Evolutionary conservation across 176 grass and related monocot species (phyloP), one percentile per base, ranked within the genome.

Genomic region (Saccharum officinarum): DNA sequence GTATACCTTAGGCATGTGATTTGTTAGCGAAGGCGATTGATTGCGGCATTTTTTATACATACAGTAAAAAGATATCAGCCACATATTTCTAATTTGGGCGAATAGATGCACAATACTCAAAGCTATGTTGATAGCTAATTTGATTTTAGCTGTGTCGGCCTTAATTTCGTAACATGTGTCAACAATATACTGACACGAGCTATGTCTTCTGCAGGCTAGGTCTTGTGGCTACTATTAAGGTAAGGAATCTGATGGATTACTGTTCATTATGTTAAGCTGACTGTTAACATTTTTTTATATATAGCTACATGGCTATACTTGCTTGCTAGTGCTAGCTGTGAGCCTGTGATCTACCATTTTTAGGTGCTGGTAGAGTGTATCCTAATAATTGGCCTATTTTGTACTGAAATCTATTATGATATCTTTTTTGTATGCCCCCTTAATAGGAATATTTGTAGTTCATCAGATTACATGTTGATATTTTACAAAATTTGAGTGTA

Each of bases 211-310:
- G 46, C 92, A 97, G 94, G 92, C 75, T 97, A 88, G 85, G 92
- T 41, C 94, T 97, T 76, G 92, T 94, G 80, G 90, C 89, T 49
- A 94, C 92, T 64, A 97, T 97, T 52, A 97, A 97, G 94, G 94
- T 97, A 92, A 61, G 70, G 17, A 73, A 63, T 71, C 22, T 74
- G 11, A 67, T 25, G 23, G 37, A 57, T 66, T 66, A 17, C 78
- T 83, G 3, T 42, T 42, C 68, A 59, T 81, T 71, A 79, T 55
- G 13, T 78, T 78, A 14, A 71, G 18, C 16, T 16, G 47, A n/a
- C 26, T 22, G 30, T 10, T 17, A 1, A 8, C 42, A 45, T 62
- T 10, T 60, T 67, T 80, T 0, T 8, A n/a, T 30, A 66, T 33
- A 49, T 44, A 30, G 1, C 38, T 67, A 2, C 6, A 54, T 70